Evolutionary conservation across 352 stramenopile species (phyloP).

Genomic region (Globisporangium yorkense): DNA sequence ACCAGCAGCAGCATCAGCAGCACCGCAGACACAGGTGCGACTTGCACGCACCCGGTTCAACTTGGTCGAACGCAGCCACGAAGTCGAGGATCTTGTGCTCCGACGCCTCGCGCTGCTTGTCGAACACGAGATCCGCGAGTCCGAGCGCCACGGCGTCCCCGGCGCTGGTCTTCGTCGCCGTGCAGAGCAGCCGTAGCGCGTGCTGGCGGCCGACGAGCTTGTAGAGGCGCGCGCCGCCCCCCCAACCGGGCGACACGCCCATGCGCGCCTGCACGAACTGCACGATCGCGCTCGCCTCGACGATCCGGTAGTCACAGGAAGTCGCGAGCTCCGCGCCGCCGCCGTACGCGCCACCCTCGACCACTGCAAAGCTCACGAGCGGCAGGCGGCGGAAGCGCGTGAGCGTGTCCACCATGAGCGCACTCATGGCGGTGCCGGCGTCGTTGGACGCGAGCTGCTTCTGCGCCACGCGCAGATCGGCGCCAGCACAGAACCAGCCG

Average conservation of each 20-base stretch:
- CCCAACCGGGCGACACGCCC: constrained; percentile 82
- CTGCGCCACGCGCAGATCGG: constrained; percentile 75
- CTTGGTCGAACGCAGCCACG: constrained; percentile 40
- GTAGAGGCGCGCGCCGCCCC: constrained; percentile 65
- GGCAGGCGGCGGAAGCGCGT: constrained; percentile 68
- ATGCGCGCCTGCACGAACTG: constrained; percentile 84
- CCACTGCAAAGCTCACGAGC: constrained; percentile 67
- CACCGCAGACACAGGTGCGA: not conserved
- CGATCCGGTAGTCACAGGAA: constrained; percentile 76
- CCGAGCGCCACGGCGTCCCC: constrained; percentile 46
- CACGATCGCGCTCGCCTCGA: constrained; percentile 56
- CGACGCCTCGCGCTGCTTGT: constrained; percentile 19
- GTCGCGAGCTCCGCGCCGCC: constrained; percentile 81
- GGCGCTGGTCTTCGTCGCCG: constrained; percentile 47
- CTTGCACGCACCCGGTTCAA: constrained; percentile 35
- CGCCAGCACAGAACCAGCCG: constrained; percentile 82
- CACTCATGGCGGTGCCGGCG: constrained; percentile 58
- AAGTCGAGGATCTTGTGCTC: constrained; percentile 38
- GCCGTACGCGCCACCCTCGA: constrained; percentile 79
- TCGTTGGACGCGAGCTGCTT: constrained; percentile 66
- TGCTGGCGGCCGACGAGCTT: constrained; percentile 72
- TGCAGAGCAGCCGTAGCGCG: constrained; percentile 68
- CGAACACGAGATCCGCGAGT: constrained; percentile 62
- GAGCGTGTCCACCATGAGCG: constrained; percentile 70
- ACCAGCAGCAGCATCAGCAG: not conserved